Evolutionary conservation across 2,329 filamentous ascomycete genomes (phyloP).

Genomic region (Pseudofabraea citricarpa): DNA sequence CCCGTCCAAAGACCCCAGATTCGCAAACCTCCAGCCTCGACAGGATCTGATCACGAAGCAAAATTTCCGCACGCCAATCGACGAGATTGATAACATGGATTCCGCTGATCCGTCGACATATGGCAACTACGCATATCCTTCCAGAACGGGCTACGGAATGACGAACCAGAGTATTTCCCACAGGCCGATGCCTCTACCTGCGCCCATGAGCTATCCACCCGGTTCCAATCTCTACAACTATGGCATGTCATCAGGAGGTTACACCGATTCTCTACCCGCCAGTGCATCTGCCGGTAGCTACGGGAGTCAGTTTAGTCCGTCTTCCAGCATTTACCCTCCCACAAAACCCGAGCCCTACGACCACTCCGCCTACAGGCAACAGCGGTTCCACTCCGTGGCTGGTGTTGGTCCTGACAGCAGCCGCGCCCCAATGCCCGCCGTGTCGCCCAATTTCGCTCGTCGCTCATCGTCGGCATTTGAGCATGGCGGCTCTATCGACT

Average conservation of each 20-base stretch:
- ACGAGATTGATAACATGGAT: conserved; percentile 46
- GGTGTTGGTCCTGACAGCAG: conserved; percentile 14
- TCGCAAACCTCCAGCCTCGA: conserved; percentile 49
- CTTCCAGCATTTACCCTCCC: conserved; percentile 17
- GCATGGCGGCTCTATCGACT: conserved; percentile 16
- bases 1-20: conserved; percentile 49
- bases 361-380: conserved; percentile 14
- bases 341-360: conserved; percentile 21
- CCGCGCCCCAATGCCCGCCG: conserved; percentile 15
- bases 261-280: conserved; percentile 14
- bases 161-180: conserved; percentile 24
- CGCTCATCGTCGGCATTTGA: conserved; percentile 19
- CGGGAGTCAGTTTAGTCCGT: conserved; percentile 15
- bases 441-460: conserved; percentile 15
- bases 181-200: conserved; percentile 23
- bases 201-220: conserved; percentile 11
- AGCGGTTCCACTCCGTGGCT: conserved; percentile 19
- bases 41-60: conserved; percentile 53
- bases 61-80: conserved; percentile 62
- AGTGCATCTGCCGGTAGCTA: conserved; percentile 12
- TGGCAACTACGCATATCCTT: conserved; percentile 17
- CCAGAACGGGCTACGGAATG: conserved; percentile 22
- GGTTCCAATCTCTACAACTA: conserved; percentile 14
- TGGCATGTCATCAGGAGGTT: conserved; percentile 12
- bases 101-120: conserved; percentile 22